Percentiles rank a stretch among this genome's conserved stretches.
Conservation (phyloP, 2,329 filamentous ascomycete species). For the Penicillium sp. region DNA sequence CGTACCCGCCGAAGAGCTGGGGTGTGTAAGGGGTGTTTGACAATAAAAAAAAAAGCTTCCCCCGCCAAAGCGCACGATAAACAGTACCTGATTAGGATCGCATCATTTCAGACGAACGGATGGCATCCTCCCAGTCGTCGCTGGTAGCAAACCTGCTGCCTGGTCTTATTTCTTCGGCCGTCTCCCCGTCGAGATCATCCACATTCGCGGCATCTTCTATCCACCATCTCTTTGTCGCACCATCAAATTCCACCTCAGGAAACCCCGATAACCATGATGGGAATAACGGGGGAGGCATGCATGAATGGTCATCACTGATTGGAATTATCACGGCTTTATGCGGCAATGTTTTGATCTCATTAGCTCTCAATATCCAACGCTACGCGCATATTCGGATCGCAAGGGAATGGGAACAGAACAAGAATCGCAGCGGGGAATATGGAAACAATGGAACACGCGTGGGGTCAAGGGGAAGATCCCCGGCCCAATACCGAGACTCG, state of each 20-base stretch:
- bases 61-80: background rate
- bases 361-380: slow-evolving; percentile 93
- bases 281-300: slow-evolving; percentile 22
- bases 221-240: slow-evolving; percentile 13
- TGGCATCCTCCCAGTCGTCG: slow-evolving; percentile 29
- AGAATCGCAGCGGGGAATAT: slow-evolving; percentile 55
- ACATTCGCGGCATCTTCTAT: slow-evolving; percentile 18
- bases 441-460: slow-evolving; percentile 15
- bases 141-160: slow-evolving; percentile 33
- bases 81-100: background rate
- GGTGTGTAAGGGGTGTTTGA: slow-evolving; percentile 8
- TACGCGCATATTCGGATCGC: slow-evolving; percentile 89
- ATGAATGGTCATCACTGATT: slow-evolving; percentile 83
- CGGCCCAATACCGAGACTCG: slow-evolving; percentile 17
- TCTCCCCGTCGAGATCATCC: slow-evolving; percentile 24
- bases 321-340: slow-evolving; percentile 90
- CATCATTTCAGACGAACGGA: slow-evolving; percentile 12
- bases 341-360: slow-evolving; percentile 89
- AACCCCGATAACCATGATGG: slow-evolving; percentile 23
- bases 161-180: slow-evolving; percentile 25
- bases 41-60: background rate
- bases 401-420: slow-evolving; percentile 63
- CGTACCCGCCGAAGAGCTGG: slow-evolving; percentile 10
- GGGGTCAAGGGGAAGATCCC: slow-evolving; percentile 14
- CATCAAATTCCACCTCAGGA: slow-evolving; percentile 17